Evolutionary conservation across 1,284 basidiomycete genomes (phyloP).

Genomic region (Phenoliferia sp.): DNA sequence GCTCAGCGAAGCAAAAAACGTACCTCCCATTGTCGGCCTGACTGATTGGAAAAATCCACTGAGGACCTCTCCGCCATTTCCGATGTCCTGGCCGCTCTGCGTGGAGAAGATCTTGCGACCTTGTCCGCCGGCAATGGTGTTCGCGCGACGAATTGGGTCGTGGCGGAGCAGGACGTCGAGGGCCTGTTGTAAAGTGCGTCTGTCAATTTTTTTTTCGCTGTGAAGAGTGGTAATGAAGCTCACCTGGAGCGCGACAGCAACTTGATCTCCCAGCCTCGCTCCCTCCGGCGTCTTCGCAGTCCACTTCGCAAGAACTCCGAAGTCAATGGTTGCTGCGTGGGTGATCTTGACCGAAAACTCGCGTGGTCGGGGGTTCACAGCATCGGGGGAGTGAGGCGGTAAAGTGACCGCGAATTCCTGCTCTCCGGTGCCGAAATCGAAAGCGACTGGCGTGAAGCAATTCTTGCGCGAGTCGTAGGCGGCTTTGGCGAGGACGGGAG

Average conservation of each 20-base stretch:
- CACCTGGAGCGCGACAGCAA: slow-evolving; percentile 5
- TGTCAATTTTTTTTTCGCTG: neutral
- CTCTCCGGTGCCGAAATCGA: slow-evolving; percentile 3
- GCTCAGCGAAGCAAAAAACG: neutral
- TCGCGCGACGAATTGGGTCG: slow-evolving; percentile 3
- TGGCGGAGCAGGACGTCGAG: slow-evolving; percentile 27
- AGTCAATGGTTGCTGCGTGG: slow-evolving; percentile 16
- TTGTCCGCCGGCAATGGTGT: slow-evolving; percentile 9
- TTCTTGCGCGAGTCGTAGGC: slow-evolving; percentile 20
- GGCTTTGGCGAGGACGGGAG: neutral
- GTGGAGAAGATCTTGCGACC: slow-evolving; percentile 23
- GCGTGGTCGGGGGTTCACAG: slow-evolving; percentile 5
- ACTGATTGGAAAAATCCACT: slow-evolving; percentile 21
- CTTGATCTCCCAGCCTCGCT: slow-evolving; percentile 4
- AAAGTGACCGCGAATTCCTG: slow-evolving; percentile 13
- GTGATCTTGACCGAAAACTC: slow-evolving; percentile 16
- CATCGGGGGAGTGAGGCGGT: slow-evolving; percentile 8
- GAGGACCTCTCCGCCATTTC: slow-evolving; percentile 18
- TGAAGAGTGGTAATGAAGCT: neutral
- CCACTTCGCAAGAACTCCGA: slow-evolving; percentile 14
- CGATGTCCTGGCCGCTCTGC: slow-evolving; percentile 1
- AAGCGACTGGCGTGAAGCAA: slow-evolving; percentile 15
- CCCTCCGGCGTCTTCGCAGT: slow-evolving; percentile 1
- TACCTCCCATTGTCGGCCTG: neutral
- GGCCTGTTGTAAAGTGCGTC: slow-evolving; percentile 12